phyloP scores from a whole-genome alignment of 2,329 filamentous ascomycete species.

The Aschersonia sp. region DNA sequence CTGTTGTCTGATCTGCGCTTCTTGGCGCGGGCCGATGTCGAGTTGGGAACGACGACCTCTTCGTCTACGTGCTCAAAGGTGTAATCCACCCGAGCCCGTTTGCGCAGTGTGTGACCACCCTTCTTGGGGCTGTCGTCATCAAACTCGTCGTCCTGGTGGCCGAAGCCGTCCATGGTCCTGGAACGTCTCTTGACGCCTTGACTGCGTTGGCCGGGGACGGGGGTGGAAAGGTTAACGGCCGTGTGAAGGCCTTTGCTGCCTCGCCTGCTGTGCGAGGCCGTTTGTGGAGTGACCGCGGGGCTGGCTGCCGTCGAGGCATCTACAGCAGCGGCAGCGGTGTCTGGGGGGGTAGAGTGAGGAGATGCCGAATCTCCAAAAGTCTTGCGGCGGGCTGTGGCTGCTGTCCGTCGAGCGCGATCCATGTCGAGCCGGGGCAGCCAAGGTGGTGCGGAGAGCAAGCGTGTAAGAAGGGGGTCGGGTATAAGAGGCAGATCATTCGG shows the following conservation, averaged over 20 bases:
- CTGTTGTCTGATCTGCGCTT: constrained; percentile 21
- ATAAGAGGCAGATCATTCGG: constrained; percentile 5
- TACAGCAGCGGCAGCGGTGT: constrained; percentile 15
- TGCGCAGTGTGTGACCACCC: constrained; percentile 43
- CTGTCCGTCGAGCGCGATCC: constrained; percentile 22
- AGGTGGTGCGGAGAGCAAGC: constrained; percentile 5
- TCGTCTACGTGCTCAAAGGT: constrained; percentile 37
- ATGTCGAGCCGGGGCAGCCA: constrained; percentile 17
- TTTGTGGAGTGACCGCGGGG: constrained; percentile 11
- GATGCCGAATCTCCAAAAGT: constrained; percentile 17
- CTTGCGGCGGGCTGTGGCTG: constrained; percentile 17
- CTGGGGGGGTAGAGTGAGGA: constrained; percentile 16
- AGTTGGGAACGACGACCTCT: constrained; percentile 23
- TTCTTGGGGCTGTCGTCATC: constrained; percentile 36
- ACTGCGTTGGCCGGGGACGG: constrained; percentile 6
- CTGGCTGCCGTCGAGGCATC: constrained; percentile 14
- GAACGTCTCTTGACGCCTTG: constrained; percentile 25
- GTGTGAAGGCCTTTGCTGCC: constrained; percentile 20
- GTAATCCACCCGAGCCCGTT: constrained; percentile 42
- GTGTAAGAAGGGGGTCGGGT: constrained; percentile 7
- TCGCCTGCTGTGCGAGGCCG: constrained; percentile 15
- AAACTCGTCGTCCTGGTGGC: constrained; percentile 22
- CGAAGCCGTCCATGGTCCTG: constrained; percentile 25
- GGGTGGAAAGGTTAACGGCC: constrained; percentile 10
- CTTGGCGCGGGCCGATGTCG: constrained; percentile 18